phyloP scores from a whole-genome alignment of 2,329 filamentous ascomycete genomes.

The Orbilia blumenaviensis region DNA sequence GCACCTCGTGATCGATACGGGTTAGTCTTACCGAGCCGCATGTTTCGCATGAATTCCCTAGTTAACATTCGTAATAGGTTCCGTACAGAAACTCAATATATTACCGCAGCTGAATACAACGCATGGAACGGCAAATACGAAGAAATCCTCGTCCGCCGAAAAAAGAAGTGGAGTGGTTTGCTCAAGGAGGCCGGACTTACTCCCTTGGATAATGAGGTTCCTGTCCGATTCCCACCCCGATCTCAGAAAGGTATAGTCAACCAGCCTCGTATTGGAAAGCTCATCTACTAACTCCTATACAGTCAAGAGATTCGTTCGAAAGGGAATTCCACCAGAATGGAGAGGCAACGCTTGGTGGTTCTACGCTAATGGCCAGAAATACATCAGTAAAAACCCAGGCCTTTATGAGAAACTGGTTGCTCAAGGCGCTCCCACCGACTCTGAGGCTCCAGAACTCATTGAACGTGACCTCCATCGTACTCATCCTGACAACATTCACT shows the following conservation, averaged over 20 bases:
- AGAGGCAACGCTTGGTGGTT: slow-evolving; percentile 97
- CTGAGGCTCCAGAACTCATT: slow-evolving; percentile 85
- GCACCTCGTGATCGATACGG: slow-evolving; percentile 57
- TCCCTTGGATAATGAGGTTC: slow-evolving; percentile 67
- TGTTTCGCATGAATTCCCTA: slow-evolving; percentile 16
- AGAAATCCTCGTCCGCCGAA: slow-evolving; percentile 76
- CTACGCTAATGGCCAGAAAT: slow-evolving; percentile 86
- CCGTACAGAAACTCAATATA: slow-evolving; percentile 83
- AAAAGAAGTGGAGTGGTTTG: slow-evolving; percentile 81
- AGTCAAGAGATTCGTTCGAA: slow-evolving; percentile 85
- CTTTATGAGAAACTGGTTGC: slow-evolving; percentile 77
- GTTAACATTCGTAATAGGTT: slow-evolving; percentile 71
- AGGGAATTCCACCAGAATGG: slow-evolving; percentile 93
- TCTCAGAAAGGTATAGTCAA: slow-evolving; percentile 70
- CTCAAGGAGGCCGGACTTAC: slow-evolving; percentile 77
- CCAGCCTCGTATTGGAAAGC: neutral
- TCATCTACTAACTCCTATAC: neutral
- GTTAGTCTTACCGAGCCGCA: slow-evolving; percentile 42
- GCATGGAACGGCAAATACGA: slow-evolving; percentile 80
- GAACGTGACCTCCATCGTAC: slow-evolving; percentile 93
- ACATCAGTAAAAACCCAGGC: slow-evolving; percentile 77
- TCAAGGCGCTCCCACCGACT: slow-evolving; percentile 70
- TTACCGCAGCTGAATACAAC: slow-evolving; percentile 80
- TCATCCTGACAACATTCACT: slow-evolving; percentile 91
- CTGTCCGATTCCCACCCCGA: slow-evolving; percentile 81